A percentile compares a stretch with the other conserved stretches of the same genome.
Conservation (phyloP, 768 basidiomycete species). For the Sporobolomyces roseus region DNA sequence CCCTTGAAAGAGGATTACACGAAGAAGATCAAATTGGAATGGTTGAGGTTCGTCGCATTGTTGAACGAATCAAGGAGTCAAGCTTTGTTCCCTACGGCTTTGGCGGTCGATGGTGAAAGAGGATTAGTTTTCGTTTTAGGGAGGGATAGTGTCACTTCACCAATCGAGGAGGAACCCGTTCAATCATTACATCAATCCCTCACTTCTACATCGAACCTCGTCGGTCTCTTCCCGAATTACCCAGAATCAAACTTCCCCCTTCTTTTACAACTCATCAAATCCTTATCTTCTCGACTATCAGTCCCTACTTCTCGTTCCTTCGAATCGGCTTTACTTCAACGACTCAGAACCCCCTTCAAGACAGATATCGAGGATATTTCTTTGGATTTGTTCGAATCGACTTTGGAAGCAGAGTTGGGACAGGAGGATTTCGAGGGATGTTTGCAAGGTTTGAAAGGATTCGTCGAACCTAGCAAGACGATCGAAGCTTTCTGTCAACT, state of each 20-base stretch:
- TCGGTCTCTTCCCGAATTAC: not conserved
- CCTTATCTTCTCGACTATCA: not conserved
- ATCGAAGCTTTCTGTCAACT: conserved; percentile 30
- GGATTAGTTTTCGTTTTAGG: conserved; percentile 28
- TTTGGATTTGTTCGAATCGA: conserved; percentile 24
- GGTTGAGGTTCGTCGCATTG: conserved; percentile 87
- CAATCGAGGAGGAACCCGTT: conserved; percentile 27
- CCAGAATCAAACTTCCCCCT: conserved; percentile 23
- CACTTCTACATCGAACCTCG: conserved; percentile 6
- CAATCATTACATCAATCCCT: not conserved
- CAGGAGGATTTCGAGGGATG: not conserved
- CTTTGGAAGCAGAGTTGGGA: conserved; percentile 12
- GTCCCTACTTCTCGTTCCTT: not conserved
- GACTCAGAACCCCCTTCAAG: conserved; percentile 11
- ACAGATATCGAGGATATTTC: conserved; percentile 28
- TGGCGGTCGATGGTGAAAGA: conserved; percentile 21
- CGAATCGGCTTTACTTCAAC: conserved; percentile 19
- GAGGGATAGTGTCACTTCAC: conserved; percentile 29
- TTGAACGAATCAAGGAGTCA: conserved; percentile 26
- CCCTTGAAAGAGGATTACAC: conserved; percentile 73
- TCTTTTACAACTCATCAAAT: conserved; percentile 13
- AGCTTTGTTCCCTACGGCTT: conserved; percentile 33
- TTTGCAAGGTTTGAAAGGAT: not conserved
- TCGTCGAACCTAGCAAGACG: conserved; percentile 29
- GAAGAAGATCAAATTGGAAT: conserved; percentile 80